These are phyloP conservation scores for Aspergillus aculeatus DNA, from an alignment of 2,329 filamentous ascomycete genomes.

Conservation along the genomic window DNA sequence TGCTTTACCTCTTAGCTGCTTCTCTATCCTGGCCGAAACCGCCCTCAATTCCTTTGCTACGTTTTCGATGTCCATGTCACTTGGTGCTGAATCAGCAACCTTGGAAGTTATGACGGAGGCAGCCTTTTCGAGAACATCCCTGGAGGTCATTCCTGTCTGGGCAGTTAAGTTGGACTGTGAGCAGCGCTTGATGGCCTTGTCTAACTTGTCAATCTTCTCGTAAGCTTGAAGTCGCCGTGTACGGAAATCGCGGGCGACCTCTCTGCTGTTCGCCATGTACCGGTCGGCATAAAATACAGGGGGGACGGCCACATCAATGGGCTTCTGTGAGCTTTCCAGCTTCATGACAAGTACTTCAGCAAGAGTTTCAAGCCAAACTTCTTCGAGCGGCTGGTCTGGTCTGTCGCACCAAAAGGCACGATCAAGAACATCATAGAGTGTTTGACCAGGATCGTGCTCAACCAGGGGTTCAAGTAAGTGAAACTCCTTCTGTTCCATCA, in stretches of 20 bases:
- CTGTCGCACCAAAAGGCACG: conserved; percentile 49
- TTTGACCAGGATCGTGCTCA: conserved; percentile 40
- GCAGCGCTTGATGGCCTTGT: conserved; percentile 32
- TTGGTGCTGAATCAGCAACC: conserved; percentile 23
- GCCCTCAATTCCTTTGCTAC: conserved; percentile 36
- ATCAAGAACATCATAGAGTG: conserved; percentile 57
- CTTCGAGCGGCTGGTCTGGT: conserved; percentile 40
- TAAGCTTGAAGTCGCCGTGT: conserved; percentile 34
- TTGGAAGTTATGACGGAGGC: conserved; percentile 31
- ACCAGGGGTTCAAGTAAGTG: conserved; percentile 40
- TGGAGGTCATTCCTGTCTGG: conserved; percentile 26
- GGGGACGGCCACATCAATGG: conserved; percentile 53
- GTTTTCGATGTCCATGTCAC: conserved; percentile 25
- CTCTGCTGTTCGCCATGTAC: conserved; percentile 55
- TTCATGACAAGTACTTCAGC: conserved; percentile 58
- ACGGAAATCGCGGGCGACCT: conserved; percentile 49
- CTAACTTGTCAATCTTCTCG: conserved; percentile 34
- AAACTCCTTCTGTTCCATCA: conserved; percentile 38
- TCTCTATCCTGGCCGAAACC: conserved; percentile 40
- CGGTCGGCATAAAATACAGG: conserved; percentile 58
- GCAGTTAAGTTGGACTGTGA: conserved; percentile 22
- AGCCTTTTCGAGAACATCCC: conserved; percentile 37
- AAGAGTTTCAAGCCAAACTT: conserved; percentile 49
- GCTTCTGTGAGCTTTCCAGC: conserved; percentile 35
- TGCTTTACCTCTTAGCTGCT: conserved; percentile 41